Evolutionary conservation across 2,329 filamentous ascomycete genomes (phyloP).

Genomic region (Aplosporella prunicola): DNA sequence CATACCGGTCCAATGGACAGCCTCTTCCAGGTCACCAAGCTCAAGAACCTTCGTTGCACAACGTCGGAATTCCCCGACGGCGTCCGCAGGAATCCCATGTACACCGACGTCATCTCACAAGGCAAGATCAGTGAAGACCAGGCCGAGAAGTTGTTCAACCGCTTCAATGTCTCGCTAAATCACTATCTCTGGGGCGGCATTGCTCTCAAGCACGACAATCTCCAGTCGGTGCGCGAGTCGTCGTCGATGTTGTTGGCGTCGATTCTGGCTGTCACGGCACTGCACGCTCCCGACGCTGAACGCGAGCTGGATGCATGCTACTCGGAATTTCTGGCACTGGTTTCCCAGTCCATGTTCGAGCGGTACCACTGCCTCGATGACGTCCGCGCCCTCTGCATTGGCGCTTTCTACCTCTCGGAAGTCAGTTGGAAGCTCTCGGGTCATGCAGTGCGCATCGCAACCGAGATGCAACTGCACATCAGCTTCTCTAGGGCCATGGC

Average conservation of each 20-base stretch:
- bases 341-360: conserved; percentile 25
- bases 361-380: conserved; percentile 29
- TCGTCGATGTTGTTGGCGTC: conserved; percentile 25
- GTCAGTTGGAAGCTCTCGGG: conserved; percentile 33
- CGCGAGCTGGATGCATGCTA: conserved; percentile 25
- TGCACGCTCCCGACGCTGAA: conserved; percentile 22
- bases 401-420: conserved; percentile 32
- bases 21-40: conserved; percentile 25
- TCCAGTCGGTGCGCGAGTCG: conserved; percentile 21
- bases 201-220: conserved; percentile 21
- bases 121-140: conserved; percentile 19
- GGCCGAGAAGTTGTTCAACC: conserved; percentile 22
- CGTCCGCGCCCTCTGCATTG: conserved; percentile 30
- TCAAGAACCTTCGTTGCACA: conserved; percentile 24
- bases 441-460: conserved; percentile 29
- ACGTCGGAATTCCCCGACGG: conserved; percentile 18
- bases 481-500: conserved; percentile 27
- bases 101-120: conserved; percentile 25
- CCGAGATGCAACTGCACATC: conserved; percentile 33
- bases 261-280: conserved; percentile 22
- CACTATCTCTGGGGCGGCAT: conserved; percentile 26
- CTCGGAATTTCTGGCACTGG: conserved; percentile 23
- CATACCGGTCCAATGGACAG: conserved; percentile 23
- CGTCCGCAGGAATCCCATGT: conserved; percentile 14
- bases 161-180: conserved; percentile 23